Evolutionary conservation across 2,329 filamentous ascomycete species (phyloP).

Genomic region (Monilinia fructigena): DNA sequence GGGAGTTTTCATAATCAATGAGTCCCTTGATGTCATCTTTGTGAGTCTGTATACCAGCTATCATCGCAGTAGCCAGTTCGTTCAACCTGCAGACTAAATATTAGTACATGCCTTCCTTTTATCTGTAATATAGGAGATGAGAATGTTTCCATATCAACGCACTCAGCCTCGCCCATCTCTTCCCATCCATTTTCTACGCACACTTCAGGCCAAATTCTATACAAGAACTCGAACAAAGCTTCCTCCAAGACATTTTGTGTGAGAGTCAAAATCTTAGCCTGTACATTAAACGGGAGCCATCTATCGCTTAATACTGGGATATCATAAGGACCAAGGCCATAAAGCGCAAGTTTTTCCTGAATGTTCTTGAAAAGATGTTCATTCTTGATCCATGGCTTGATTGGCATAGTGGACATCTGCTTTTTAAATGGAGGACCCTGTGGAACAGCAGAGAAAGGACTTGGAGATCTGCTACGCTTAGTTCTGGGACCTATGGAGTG

Average conservation of each 20-base stretch:
- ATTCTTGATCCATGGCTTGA: neutral
- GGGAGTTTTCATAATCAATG: neutral
- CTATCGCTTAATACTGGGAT: neutral
- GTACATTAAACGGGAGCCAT: conserved; percentile 4
- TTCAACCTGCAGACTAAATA: neutral
- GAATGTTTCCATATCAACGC: neutral
- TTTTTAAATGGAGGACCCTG: neutral
- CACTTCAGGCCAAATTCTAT: neutral
- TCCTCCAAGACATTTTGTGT: conserved; percentile 6
- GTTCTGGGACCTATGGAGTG: neutral
- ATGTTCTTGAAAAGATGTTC: neutral
- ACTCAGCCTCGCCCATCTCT: conserved; percentile 8
- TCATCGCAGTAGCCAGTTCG: conserved; percentile 1
- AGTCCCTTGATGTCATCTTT: neutral
- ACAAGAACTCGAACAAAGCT: conserved; percentile 9
- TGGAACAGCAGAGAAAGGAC: neutral
- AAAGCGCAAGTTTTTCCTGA: neutral
- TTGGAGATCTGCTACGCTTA: conserved; percentile 1
- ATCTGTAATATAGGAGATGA: neutral
- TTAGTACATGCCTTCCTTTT: neutral
- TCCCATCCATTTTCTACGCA: conserved; percentile 14
- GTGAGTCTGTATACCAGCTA: neutral
- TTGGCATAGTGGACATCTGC: neutral
- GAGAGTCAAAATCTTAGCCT: neutral
- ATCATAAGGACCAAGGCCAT: conserved; percentile 11